Percentiles rank a stretch among this genome's conserved stretches.
These are phyloP conservation scores for Globisporangium abappressorium DNA, from an alignment of 352 stramenopile genomes.

Conservation along the genomic window DNA sequence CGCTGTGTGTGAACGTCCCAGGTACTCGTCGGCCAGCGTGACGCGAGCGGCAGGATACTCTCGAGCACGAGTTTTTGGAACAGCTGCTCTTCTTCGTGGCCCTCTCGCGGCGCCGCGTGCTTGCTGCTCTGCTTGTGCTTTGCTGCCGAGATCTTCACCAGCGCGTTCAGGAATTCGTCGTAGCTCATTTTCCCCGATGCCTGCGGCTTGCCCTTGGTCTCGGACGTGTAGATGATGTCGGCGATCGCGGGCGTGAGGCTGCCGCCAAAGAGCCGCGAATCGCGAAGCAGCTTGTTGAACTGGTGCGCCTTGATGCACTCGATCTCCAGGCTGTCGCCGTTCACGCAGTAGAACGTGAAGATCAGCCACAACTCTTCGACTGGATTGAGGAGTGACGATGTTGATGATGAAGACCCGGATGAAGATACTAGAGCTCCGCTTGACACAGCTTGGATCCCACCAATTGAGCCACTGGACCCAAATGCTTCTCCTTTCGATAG, in stretches of 20 bases:
- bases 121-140: conserved; percentile 30
- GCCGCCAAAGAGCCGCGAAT: conserved; percentile 47
- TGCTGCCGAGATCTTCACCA: conserved; percentile 58
- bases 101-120: conserved; percentile 28
- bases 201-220: conserved; percentile 65
- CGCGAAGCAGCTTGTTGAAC: conserved; percentile 67
- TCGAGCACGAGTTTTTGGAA: conserved; percentile 61
- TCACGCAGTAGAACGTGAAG: conserved; percentile 82
- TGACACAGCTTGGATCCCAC: not conserved
- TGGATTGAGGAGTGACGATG: conserved; percentile 20
- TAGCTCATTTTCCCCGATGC: conserved; percentile 70
- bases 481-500: not conserved
- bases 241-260: conserved; percentile 65
- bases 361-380: conserved; percentile 73
- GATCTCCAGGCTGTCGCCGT: conserved; percentile 69
- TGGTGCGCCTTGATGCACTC: conserved; percentile 71
- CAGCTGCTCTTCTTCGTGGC: conserved; percentile 43
- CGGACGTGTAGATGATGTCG: conserved; percentile 77
- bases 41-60: conserved; percentile 54
- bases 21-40: conserved; percentile 45
- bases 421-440: not conserved
- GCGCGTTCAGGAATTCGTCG: conserved; percentile 75
- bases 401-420: not conserved
- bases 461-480: not conserved
- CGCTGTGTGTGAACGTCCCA: conserved; percentile 53